phyloP scores from a whole-genome alignment of 2,329 filamentous ascomycete species.

The Pseudopithomyces chartarum region DNA sequence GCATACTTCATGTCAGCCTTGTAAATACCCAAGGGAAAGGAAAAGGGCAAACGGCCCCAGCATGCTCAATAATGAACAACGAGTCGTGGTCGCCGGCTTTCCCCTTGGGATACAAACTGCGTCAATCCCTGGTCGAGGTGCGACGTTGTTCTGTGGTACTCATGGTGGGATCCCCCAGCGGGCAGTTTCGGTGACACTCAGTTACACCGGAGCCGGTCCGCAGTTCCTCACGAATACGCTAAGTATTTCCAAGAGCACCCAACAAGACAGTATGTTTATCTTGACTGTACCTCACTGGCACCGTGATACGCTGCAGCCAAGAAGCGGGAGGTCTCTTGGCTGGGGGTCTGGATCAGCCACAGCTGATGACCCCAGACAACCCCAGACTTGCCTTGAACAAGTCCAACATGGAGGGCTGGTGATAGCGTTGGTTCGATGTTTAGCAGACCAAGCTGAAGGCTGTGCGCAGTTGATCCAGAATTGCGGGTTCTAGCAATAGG shows the following conservation, averaged over 20 bases:
- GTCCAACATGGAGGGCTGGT: background rate
- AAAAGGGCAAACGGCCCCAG: background rate
- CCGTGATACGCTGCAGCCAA: constrained; percentile 29
- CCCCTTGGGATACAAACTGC: background rate
- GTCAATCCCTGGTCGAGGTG: constrained; percentile 1
- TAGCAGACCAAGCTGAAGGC: background rate
- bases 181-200: constrained; percentile 1
- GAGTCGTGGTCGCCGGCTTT: background rate
- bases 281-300: constrained; percentile 3
- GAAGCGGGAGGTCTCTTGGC: constrained; percentile 32
- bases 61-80: background rate
- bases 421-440: background rate
- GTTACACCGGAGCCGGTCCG: background rate
- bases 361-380: constrained; percentile 25
- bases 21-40: background rate
- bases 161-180: constrained; percentile 11
- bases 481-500: background rate
- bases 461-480: background rate
- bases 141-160: constrained; percentile 13
- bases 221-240: background rate
- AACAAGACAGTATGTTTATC: background rate
- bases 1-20: background rate
- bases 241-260: background rate
- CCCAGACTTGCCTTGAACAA: constrained; percentile 6
- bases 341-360: constrained; percentile 41